A percentile compares a stretch with the other conserved stretches of the same genome.
phyloP scores from a whole-genome alignment of 768 basidiomycete species.

The Boletus fagicola region DNA sequence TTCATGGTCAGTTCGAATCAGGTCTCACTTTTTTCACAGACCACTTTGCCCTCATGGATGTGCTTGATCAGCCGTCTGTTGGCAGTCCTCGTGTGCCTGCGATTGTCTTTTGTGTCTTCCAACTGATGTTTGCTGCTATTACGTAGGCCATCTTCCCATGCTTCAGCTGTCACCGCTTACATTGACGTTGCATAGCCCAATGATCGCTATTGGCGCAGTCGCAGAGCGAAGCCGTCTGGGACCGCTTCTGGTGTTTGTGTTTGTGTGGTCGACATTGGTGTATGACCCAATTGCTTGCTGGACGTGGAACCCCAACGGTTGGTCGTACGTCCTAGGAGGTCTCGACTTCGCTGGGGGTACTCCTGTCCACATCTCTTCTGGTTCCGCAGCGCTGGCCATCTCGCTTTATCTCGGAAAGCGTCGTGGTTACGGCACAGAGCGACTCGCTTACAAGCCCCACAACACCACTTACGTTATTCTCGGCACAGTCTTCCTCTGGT shows the following conservation, averaged over 20 bases:
- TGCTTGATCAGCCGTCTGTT: conserved; percentile 71
- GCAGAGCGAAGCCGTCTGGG: conserved; percentile 87
- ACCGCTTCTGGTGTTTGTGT: conserved; percentile 86
- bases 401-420: conserved; percentile 90
- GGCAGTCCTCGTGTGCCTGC: conserved; percentile 71
- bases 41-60: conserved; percentile 81
- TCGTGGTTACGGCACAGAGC: conserved; percentile 86
- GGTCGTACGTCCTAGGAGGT: conserved; percentile 76
- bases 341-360: conserved; percentile 95
- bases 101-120: conserved; percentile 80
- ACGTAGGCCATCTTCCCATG: conserved; percentile 49
- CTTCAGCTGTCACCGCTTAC: background rate
- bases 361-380: conserved; percentile 95
- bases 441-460: conserved; percentile 90
- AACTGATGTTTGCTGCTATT: conserved; percentile 88
- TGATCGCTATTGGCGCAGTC: conserved; percentile 88
- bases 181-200: conserved; percentile 50
- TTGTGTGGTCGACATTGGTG: conserved; percentile 83
- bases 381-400: conserved; percentile 87
- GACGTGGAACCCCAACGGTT: conserved; percentile 86
- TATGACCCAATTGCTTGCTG: conserved; percentile 96
- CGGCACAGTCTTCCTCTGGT: conserved; percentile 94
- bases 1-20: background rate
- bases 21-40: conserved; percentile 39
- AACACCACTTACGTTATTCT: conserved; percentile 90